phyloP scores from a whole-genome alignment of 2,329 filamentous ascomycete species.

The Cordyceps javanica region DNA sequence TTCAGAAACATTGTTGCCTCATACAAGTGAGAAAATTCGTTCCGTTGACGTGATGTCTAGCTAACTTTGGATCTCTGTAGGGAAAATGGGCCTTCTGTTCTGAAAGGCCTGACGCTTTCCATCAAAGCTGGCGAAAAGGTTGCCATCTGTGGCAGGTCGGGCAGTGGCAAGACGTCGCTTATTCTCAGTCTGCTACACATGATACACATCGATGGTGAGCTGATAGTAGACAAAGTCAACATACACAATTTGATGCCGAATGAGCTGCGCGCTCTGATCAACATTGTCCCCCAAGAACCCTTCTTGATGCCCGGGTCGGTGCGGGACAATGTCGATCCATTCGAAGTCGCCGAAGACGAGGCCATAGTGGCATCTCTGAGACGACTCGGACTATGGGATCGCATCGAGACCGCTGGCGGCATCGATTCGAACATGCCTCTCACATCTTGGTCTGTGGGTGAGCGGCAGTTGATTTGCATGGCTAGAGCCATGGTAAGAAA shows the following conservation, averaged over 20 bases:
- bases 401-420: constrained; percentile 33
- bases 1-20: constrained; percentile 23
- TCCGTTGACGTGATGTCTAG: background rate
- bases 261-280: constrained; percentile 36
- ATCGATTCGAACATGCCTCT: constrained; percentile 28
- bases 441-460: constrained; percentile 32
- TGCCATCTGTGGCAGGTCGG: constrained; percentile 38
- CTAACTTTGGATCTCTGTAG: background rate
- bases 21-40: background rate
- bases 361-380: constrained; percentile 36
- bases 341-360: constrained; percentile 28
- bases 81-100: constrained; percentile 15
- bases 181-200: constrained; percentile 40
- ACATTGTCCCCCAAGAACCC: constrained; percentile 44
- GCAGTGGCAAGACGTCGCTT: constrained; percentile 31
- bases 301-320: constrained; percentile 41
- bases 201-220: constrained; percentile 35
- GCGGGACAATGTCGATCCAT: constrained; percentile 43
- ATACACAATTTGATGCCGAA: constrained; percentile 31
- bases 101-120: constrained; percentile 24
- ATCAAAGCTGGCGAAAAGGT: constrained; percentile 30
- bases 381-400: constrained; percentile 37
- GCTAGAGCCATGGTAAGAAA: constrained; percentile 29
- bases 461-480: constrained; percentile 39
- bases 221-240: constrained; percentile 37